phyloP scores from a whole-genome alignment of 2,329 filamentous ascomycete species.

The Helotiales sp. region DNA sequence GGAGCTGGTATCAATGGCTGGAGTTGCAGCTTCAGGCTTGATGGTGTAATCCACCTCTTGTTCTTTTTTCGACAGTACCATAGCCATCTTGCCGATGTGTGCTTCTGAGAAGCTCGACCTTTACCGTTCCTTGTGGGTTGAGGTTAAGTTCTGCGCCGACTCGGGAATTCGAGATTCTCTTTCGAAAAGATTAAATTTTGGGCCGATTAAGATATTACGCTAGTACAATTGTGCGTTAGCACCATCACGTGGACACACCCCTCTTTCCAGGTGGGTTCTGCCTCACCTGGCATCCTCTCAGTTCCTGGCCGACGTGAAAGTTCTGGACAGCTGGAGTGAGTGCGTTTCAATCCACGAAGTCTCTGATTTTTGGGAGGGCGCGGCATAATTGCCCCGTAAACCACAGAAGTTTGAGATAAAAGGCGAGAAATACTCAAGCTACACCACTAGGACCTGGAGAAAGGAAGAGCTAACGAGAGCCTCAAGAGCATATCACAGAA shows the following conservation, averaged over 20 bases:
- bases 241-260: neutral
- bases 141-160: slow-evolving; percentile 3
- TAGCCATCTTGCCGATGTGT: slow-evolving; percentile 38
- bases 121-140: slow-evolving; percentile 14
- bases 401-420: too few relatives aligned
- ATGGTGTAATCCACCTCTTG: slow-evolving; percentile 77
- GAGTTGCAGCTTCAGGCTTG: slow-evolving; percentile 83
- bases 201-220: neutral
- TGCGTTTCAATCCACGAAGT: too few relatives aligned
- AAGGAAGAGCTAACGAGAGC: too few relatives aligned
- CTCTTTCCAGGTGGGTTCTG: too few relatives aligned
- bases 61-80: slow-evolving; percentile 54
- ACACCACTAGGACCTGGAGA: too few relatives aligned
- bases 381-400: too few relatives aligned
- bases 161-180: slow-evolving; percentile 13
- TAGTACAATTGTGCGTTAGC: neutral
- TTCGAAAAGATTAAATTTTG: slow-evolving; percentile 5
- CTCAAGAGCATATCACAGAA: too few relatives aligned
- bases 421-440: too few relatives aligned
- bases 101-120: slow-evolving; percentile 11
- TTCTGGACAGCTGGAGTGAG: too few relatives aligned
- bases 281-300: too few relatives aligned
- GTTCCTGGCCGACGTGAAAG: too few relatives aligned
- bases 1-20: slow-evolving; percentile 78
- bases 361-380: too few relatives aligned